Evolutionary conservation across 108 stramenopile species (phyloP), one percentile per base, ranked within the genome.

Genomic region (Seminavis robusta): DNA sequence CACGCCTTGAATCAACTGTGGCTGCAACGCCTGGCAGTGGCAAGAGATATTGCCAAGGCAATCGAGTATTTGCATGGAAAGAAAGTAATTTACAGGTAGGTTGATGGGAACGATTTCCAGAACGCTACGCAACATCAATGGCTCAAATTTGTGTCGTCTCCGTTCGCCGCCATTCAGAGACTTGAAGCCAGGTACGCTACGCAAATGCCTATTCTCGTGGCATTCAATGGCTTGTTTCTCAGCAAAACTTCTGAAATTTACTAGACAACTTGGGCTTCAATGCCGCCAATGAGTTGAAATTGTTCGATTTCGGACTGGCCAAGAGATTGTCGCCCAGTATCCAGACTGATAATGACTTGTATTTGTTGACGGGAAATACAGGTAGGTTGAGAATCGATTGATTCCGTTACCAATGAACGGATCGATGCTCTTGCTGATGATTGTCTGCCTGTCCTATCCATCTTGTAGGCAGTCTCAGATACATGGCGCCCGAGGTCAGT

Each of bases 221-320:
- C 8, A 15, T 46, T 46, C 11, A 8, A n/a, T 19, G 16, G 11
- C 44, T 17, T 46, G 11, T 19, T 19, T 9, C 44, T 8, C 16
- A 49, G 50, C 36, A 13, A 37, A 11, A 37, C 9, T 37, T 37
- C 9, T 37, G 11, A 11, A 11, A 11, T 37, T n/a, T n/a, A 25
- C 57, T 44, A 19, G 82, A 84, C 40, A 82, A 86, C 52, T 56
- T 84, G 47, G 92, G 92, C 29, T 83, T 91, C 26, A 78, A 86
- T 56, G 56, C 67, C 8, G 49, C 61, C 29, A 79, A 79, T 36
- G 63, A 53, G 11, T 38, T 91, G 31, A 87, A 91, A 65, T 63
- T 43, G 26, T 91, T 91, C 63, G 90, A 91, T 53, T 91, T 91
- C 71, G 90, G 90, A 23, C 59, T 91, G 53, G 85, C 90, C 32